Evolutionary conservation across 75 land plant genomes (phyloP), one percentile per base, ranked within the genome.

Genomic region (Picea sitchensis): DNA sequence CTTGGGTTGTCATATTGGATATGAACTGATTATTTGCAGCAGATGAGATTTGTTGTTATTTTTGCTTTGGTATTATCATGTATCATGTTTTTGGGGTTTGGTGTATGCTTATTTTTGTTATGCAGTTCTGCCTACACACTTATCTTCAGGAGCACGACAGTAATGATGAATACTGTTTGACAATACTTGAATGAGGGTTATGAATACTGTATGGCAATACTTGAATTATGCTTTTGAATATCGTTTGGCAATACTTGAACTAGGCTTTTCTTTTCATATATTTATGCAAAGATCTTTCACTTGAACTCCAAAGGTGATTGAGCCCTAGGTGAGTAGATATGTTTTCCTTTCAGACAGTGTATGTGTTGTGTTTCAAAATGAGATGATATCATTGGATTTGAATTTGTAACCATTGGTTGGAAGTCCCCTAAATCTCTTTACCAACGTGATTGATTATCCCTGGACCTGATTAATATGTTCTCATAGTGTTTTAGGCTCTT

Each of bases 61-160:
- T 20, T 17, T 69, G 2, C 47, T 14, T 14, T 36, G 18, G 17
- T 32, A 32, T 32, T 67, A 20, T 38, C 20, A 32, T 20, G 36
- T 41, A 34, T 3, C 6, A 36, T 71, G n/a, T n/a, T 71, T 51
- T 51, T 51, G 56, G 73, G 18, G 18, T 79, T 61, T 15, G 75
- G 18, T 41, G 21, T 7, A 9, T 72, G 13, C 74, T 1, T 73
- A 57, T 58, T 58, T 79, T 88, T 65, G 41, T 64, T 61, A 58
- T 65, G 64, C 81, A 90, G 98, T 96, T 51, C 30, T 89, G 47
- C 80, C 94, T 18, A 59, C 86, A 0, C 3, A 89, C 84, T 73
- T 59, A 83, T 6, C 76, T 92, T 34, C 98, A 94, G 64, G 98
- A 92, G 69, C 98, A 96, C 75, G 91, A 83, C n/a, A 96, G 98